Conservation (phyloP, 179 eudicot species). For the Camellia oleifera region DNA sequence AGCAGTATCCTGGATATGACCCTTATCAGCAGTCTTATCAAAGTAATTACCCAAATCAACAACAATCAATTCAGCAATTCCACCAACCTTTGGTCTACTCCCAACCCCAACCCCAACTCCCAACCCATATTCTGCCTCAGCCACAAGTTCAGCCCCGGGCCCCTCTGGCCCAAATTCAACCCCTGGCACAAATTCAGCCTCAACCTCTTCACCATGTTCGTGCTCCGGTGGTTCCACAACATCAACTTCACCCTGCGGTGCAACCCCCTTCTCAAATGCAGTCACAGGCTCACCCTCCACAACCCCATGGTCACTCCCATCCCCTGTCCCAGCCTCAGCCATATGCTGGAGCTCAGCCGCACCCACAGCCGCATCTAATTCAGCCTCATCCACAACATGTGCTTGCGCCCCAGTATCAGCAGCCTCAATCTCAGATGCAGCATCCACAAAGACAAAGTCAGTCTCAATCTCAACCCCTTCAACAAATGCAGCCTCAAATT, state of each 20-base stretch:
- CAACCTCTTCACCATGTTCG: constrained; percentile 24
- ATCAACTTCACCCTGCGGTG: constrained; percentile 7
- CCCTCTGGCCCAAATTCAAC: not conserved
- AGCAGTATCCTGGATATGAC: constrained; percentile 87
- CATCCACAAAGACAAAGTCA: constrained; percentile 40
- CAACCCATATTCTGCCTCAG: constrained; percentile 27
- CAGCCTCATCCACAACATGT: constrained; percentile 36
- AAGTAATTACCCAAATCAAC: constrained; percentile 67
- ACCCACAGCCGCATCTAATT: constrained; percentile 12
- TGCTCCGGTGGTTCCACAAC: constrained; percentile 12
- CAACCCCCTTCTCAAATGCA: constrained; percentile 18
- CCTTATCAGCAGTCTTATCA: constrained; percentile 88
- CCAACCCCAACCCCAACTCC: constrained; percentile 30
- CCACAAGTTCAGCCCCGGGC: constrained; percentile 25
- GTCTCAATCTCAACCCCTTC: constrained; percentile 29
- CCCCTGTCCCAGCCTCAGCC: constrained; percentile 34
- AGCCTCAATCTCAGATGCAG: constrained; percentile 33
- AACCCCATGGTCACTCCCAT: constrained; percentile 22
- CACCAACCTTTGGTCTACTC: constrained; percentile 42
- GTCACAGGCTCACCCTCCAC: constrained; percentile 20
- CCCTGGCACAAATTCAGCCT: not conserved
- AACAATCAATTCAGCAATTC: constrained; percentile 50
- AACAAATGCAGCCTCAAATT: constrained; percentile 4
- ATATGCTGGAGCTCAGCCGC: constrained; percentile 22
- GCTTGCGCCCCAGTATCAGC: constrained; percentile 33